Base-by-base conservation (phyloP, 176 grass and related monocot genomes). In the Saccharum spontaneum region DNA sequence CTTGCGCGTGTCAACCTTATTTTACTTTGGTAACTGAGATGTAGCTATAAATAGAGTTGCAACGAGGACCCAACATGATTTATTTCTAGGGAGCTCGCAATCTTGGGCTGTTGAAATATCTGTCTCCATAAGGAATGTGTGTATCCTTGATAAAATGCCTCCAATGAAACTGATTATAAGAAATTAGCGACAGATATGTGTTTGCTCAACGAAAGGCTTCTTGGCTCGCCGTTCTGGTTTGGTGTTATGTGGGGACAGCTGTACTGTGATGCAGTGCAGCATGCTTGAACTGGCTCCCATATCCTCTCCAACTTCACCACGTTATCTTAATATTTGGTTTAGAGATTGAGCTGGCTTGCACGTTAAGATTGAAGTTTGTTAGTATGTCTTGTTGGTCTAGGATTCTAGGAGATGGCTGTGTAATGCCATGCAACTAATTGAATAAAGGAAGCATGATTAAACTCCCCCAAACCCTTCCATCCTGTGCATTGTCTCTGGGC, bases 181-280 rank as follows among this genome's bases (percentile, higher is more conserved):
- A 33, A 34, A 49, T 50, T 49, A 36, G 62, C 0, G 20, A 7
- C 1, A 50, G 43, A 67, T 33, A 79, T 66, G 9, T 17, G 33
- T 76, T 55, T 76, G 4, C 73, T 75, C 72, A 75, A 75, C 41
- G 70, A 46, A 73, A 41, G 70, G 70, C 24, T 77, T 64, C 59
- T 79, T 79, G 38, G 23, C 24, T 18, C 8, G 8, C 16, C 38
- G 28, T 46, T 79, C 50, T 45, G 38, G 24, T 14, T 63, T 78
- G 37, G 9, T 64, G 61, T 64, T 64, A 30, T 28, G 61, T 28
- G 61, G 24, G 61, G 23, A 62, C 60, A 64, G 61, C 4, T 28
- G 61, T 64, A 64, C 61, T 64, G 61, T 64, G 61, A 64, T 30
- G 61, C 12, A 28, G 61, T 64, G 61, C 60, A 28, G 24, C 23